Evolutionary conservation across 179 eudicot species (phyloP).

Genomic region (Beta macrorhiza): DNA sequence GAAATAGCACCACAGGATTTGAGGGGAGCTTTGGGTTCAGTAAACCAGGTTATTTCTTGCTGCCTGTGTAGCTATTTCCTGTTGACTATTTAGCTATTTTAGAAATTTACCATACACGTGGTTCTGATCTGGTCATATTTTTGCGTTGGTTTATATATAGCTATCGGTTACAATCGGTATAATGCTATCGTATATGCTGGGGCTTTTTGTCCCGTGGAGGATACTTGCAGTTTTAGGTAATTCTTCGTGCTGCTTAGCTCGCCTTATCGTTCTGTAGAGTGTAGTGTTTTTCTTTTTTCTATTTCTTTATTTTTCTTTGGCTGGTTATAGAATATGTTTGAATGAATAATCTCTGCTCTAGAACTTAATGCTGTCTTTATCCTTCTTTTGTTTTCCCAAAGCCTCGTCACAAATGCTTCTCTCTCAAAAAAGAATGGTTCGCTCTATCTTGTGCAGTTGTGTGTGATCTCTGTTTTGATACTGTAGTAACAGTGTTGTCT

Average conservation of each 20-base stretch:
- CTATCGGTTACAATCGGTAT: constrained; percentile 94
- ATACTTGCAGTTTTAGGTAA: constrained; percentile 88
- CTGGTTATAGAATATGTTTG: neutral
- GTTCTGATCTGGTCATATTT: constrained; percentile 13
- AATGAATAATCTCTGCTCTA: neutral
- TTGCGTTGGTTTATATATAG: constrained; percentile 42
- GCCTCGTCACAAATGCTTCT: too few relatives aligned
- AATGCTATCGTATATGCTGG: constrained; percentile 85
- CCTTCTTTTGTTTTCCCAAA: too few relatives aligned
- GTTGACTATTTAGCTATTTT: constrained; percentile 8
- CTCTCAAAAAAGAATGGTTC: too few relatives aligned
- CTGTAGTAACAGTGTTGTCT: too few relatives aligned
- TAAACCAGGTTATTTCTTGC: constrained; percentile 65
- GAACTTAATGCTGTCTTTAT: too few relatives aligned
- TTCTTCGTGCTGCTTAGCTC: neutral
- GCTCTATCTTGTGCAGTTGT: too few relatives aligned
- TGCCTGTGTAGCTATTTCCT: neutral
- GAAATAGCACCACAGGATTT: constrained; percentile 94
- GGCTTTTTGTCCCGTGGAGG: constrained; percentile 87
- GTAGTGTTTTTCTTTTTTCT: neutral
- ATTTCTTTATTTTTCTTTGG: neutral
- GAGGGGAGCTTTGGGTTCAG: constrained; percentile 90
- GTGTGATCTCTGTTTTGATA: too few relatives aligned
- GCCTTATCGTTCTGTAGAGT: constrained; percentile 1
- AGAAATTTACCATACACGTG: neutral